A percentile compares a stretch with the other conserved stretches of the same genome.
phyloP scores from a whole-genome alignment of 805 yeast species.

The Monosporozyma siamensis region DNA sequence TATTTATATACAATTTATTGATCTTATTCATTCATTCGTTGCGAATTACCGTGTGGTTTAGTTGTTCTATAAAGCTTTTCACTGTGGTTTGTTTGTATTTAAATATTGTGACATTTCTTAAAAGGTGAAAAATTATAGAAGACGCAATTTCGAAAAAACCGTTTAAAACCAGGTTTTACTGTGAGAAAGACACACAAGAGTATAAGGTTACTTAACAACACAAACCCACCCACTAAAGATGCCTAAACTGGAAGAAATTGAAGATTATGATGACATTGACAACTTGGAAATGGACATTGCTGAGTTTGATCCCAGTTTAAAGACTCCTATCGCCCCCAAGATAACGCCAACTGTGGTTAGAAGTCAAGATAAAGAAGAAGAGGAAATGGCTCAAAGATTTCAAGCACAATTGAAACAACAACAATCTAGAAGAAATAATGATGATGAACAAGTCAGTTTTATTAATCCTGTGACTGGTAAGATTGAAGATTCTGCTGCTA shows the following conservation, averaged over 20 bases:
- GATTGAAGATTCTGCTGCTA: conserved; percentile 19
- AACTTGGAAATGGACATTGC: conserved; percentile 90
- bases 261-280: conserved; percentile 77
- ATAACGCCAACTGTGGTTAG: conserved; percentile 51
- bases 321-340: conserved; percentile 64
- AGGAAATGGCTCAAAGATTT: neutral
- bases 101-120: too few relatives aligned
- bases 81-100: too few relatives aligned
- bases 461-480: conserved; percentile 25
- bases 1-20: too few relatives aligned
- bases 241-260: conserved; percentile 67
- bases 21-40: too few relatives aligned
- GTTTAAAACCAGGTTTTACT: too few relatives aligned
- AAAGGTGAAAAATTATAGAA: too few relatives aligned
- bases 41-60: too few relatives aligned
- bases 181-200: too few relatives aligned
- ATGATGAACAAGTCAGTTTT: conserved; percentile 14
- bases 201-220: too few relatives aligned
- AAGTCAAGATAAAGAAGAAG: conserved; percentile 43
- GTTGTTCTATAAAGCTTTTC: too few relatives aligned
- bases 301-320: conserved; percentile 68
- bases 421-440: neutral
- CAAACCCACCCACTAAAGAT: conserved; percentile 22
- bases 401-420: conserved; percentile 1
- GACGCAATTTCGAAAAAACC: too few relatives aligned